Evolutionary conservation across 441 rosid species (phyloP).

Genomic region (Erodium moschatum): DNA sequence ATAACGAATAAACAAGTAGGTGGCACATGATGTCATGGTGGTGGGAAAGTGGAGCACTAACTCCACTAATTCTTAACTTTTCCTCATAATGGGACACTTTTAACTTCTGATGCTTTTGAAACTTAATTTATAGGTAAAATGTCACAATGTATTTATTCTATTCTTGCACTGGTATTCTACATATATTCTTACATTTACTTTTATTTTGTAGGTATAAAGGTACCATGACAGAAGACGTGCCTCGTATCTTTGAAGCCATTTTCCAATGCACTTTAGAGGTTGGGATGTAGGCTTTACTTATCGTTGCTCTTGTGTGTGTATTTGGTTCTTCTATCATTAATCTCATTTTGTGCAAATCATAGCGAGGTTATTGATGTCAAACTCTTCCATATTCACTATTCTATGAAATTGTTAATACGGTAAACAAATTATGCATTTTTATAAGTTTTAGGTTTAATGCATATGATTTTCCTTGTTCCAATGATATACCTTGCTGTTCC

Average conservation of each 20-base stretch:
- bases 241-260: conserved; percentile 95
- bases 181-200: neutral
- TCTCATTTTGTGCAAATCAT: no score
- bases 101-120: neutral
- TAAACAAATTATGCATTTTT: no score
- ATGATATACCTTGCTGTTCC: neutral
- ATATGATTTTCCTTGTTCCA: neutral
- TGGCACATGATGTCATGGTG: neutral
- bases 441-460: neutral
- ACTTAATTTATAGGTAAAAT: neutral
- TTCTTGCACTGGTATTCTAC: neutral
- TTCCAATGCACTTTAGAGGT: conserved; percentile 99
- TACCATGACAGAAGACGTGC: conserved; percentile 93
- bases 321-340: neutral
- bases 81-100: neutral
- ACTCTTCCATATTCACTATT: neutral
- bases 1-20: neutral
- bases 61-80: neutral
- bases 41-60: neutral
- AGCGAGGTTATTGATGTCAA: neutral
- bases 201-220: conserved; percentile 61
- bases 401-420: neutral
- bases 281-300: neutral
- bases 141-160: neutral
- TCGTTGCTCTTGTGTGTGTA: neutral